These are phyloP conservation scores for Trichophyton mentagrophytes DNA, from an alignment of 2,329 filamentous ascomycete species.

Conservation along the genomic window DNA sequence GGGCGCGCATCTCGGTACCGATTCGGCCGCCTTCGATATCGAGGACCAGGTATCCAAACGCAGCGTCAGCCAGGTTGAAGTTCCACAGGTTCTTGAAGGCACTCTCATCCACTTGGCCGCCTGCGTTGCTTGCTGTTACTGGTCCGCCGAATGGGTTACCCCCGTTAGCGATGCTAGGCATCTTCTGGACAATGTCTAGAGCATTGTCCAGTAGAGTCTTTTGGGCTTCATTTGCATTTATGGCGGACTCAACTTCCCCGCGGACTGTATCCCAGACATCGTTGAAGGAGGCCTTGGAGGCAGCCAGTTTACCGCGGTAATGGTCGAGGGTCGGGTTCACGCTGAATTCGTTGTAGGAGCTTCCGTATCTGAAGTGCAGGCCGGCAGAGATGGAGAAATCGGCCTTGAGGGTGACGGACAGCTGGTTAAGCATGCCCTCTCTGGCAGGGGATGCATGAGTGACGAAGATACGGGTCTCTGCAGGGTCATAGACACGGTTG, in stretches of 20 bases:
- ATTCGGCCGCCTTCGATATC: constrained; percentile 94
- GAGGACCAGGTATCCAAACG: constrained; percentile 88
- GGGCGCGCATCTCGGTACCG: constrained; percentile 94
- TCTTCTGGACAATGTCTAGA: constrained; percentile 88
- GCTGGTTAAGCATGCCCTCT: constrained; percentile 91
- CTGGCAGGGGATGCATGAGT: constrained; percentile 94
- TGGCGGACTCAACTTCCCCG: constrained; percentile 85
- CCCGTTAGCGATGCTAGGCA: constrained; percentile 87
- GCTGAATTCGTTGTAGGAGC: constrained; percentile 99
- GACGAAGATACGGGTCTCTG: constrained; percentile 90
- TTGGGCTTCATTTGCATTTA: constrained; percentile 84
- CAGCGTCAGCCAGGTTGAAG: constrained; percentile 94
- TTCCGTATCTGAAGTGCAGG: constrained; percentile 95
- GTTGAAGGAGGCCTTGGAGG: constrained; percentile 96
- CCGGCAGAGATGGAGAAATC: constrained; percentile 97
- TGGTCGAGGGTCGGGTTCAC: constrained; percentile 97
- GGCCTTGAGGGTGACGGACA: constrained; percentile 91
- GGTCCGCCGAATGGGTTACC: constrained; percentile 94
- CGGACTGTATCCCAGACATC: constrained; percentile 99
- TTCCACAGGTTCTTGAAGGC: constrained; percentile 99
- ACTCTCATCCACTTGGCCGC: constrained; percentile 91
- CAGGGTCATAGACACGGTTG: constrained; percentile 95
- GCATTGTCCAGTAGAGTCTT: constrained; percentile 86
- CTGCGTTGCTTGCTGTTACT: constrained; percentile 52
- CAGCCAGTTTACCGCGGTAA: constrained; percentile 94